Percentiles rank a stretch among this genome's conserved stretches.
Evolutionary conservation across 2,329 filamentous ascomycete species (phyloP).

Genomic region (Tolypocladium tropicale): DNA sequence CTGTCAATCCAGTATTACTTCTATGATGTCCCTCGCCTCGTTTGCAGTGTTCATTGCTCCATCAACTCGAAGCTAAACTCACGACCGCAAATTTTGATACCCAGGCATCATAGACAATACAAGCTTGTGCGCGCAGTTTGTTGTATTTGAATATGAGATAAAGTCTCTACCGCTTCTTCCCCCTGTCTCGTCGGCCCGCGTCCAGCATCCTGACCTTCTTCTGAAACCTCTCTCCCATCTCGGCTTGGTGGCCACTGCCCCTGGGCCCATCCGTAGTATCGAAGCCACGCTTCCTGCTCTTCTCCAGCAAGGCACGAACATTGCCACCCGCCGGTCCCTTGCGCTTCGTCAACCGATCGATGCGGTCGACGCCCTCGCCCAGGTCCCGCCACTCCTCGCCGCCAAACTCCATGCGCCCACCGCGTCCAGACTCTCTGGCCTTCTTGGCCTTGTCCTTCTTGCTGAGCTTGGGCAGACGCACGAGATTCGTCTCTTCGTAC

Average conservation of each 20-base stretch:
- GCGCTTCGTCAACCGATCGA: slow-evolving; percentile 69
- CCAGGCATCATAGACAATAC: too few relatives aligned
- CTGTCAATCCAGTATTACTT: too few relatives aligned
- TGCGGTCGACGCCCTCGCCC: slow-evolving; percentile 76
- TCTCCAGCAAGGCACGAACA: slow-evolving; percentile 59
- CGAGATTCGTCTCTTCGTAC: slow-evolving; percentile 91
- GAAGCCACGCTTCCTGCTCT: slow-evolving; percentile 70
- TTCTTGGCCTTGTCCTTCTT: slow-evolving; percentile 76
- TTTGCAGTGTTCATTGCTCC: too few relatives aligned
- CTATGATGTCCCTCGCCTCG: too few relatives aligned
- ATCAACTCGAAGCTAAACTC: too few relatives aligned
- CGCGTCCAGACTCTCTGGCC: slow-evolving; percentile 37
- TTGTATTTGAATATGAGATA: background rate
- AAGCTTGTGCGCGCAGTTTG: too few relatives aligned
- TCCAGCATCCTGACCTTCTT: slow-evolving; percentile 54
- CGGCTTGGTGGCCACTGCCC: slow-evolving; percentile 45
- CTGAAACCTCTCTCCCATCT: slow-evolving; percentile 65
- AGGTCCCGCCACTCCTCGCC: slow-evolving; percentile 90
- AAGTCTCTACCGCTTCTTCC: slow-evolving; percentile 25
- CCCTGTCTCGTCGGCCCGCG: slow-evolving; percentile 31
- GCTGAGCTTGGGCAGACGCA: slow-evolving; percentile 72
- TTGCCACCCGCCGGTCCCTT: slow-evolving; percentile 46
- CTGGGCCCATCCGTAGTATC: slow-evolving; percentile 61
- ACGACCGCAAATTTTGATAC: too few relatives aligned
- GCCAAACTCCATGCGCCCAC: slow-evolving; percentile 58